These are phyloP conservation scores for Orbilia ellipsospora DNA, from an alignment of 2,329 filamentous ascomycete genomes.

Conservation along the genomic window DNA sequence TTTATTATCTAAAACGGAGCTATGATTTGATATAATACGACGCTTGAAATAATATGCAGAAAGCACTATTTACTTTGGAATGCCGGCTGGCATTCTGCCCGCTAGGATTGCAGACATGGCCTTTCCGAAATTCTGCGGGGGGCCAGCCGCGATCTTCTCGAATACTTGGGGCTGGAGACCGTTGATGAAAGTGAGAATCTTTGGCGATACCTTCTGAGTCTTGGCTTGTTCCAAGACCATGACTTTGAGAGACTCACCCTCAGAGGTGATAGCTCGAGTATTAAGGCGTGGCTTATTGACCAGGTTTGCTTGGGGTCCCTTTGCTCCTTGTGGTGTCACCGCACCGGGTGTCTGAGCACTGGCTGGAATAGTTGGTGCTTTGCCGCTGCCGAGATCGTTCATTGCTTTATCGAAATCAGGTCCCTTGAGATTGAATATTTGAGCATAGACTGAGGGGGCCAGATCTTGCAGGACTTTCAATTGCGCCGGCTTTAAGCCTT, in stretches of 20 bases:
- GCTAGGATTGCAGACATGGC: slow-evolving; percentile 1
- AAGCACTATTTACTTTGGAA: background rate
- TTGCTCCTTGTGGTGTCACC: background rate
- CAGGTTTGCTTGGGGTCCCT: background rate
- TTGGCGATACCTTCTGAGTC: background rate
- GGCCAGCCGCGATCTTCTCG: background rate
- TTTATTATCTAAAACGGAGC: too few relatives aligned
- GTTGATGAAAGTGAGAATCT: background rate
- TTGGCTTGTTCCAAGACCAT: slow-evolving; percentile 8
- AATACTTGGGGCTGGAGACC: slow-evolving; percentile 4
- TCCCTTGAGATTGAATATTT: background rate
- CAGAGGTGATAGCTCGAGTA: background rate
- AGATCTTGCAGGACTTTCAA: background rate
- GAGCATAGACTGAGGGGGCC: background rate
- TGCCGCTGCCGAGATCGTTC: slow-evolving; percentile 4
- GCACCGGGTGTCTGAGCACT: too few relatives aligned
- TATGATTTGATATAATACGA: too few relatives aligned
- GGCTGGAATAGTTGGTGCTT: slow-evolving; percentile 3
- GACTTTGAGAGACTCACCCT: background rate
- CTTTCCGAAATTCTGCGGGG: slow-evolving; percentile 12
- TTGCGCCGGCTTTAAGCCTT: background rate
- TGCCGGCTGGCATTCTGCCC: slow-evolving; percentile 5
- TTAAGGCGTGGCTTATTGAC: background rate
- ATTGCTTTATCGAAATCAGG: background rate
- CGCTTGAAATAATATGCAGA: too few relatives aligned